These are phyloP conservation scores for Selenicereus undatus DNA, from an alignment of 148 eudicot species.

Conservation along the genomic window DNA sequence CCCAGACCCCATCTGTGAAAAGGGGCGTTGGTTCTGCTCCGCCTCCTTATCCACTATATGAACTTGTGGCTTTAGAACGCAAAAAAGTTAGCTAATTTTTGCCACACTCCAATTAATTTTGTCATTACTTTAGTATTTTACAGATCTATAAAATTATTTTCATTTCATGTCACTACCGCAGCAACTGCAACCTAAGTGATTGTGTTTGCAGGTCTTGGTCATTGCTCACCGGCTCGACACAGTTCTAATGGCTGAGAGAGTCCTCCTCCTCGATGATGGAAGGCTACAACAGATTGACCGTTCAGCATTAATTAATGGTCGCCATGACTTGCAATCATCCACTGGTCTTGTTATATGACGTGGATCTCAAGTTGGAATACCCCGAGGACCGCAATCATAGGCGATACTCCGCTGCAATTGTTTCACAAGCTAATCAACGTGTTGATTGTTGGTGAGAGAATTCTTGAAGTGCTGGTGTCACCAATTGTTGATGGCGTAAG, in stretches of 20 bases:
- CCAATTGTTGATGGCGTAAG: background rate
- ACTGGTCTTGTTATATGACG: constrained; percentile 43
- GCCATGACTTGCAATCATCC: constrained; percentile 39
- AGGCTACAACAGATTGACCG: constrained; percentile 65
- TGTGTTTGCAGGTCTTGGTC: constrained; percentile 60
- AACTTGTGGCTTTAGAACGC: background rate
- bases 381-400: too few relatives aligned
- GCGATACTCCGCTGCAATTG: background rate
- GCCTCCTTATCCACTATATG: background rate
- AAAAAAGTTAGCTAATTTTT: background rate
- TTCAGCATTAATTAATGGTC: constrained; percentile 45
- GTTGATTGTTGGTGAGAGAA: background rate
- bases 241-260: constrained; percentile 80
- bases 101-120: background rate
- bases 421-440: background rate
- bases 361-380: background rate
- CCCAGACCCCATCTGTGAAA: background rate
- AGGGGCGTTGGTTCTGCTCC: background rate
- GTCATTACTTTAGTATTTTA: background rate
- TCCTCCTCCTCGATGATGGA: constrained; percentile 60
- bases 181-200: background rate
- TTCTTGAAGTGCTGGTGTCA: background rate
- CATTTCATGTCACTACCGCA: constrained; percentile 3
- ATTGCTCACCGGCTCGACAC: constrained; percentile 93
- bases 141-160: background rate